A percentile compares a stretch with the other conserved stretches of the same genome.
phyloP scores from a whole-genome alignment of 2,329 filamentous ascomycete species.

The Phaeosphaeria sp. region DNA sequence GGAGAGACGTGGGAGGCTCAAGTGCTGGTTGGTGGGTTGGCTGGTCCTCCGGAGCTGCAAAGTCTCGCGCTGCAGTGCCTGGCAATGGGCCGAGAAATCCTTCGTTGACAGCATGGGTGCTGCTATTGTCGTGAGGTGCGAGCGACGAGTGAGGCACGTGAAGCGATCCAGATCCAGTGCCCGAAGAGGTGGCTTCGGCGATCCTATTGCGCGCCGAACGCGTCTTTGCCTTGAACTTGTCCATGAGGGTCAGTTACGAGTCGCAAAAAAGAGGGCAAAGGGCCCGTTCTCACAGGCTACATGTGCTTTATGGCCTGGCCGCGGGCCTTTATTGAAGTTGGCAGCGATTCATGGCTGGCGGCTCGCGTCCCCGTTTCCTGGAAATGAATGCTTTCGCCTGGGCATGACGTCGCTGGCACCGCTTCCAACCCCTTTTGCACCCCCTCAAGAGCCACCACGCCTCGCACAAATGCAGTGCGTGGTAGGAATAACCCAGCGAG shows the following conservation, averaged over 20 bases:
- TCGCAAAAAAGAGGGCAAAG: constrained; percentile 8
- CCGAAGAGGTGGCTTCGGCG: constrained; percentile 34
- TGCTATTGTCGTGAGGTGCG: constrained; percentile 40
- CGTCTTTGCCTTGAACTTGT: constrained; percentile 43
- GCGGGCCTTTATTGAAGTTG: constrained; percentile 15
- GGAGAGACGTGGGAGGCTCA: constrained; percentile 43
- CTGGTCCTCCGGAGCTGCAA: constrained; percentile 29
- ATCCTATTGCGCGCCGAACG: constrained; percentile 43
- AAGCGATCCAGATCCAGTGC: constrained; percentile 33
- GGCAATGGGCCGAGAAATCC: constrained; percentile 35
- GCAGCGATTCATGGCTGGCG: constrained; percentile 12
- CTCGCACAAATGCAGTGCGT: background rate
- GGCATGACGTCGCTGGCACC: constrained; percentile 27
- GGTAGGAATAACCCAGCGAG: background rate
- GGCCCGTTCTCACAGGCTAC: constrained; percentile 18
- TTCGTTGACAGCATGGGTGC: constrained; percentile 41
- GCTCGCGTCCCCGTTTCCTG: constrained; percentile 18
- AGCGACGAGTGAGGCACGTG: constrained; percentile 37
- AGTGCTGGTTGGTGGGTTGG: constrained; percentile 26
- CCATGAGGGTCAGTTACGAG: constrained; percentile 26
- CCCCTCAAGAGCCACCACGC: background rate
- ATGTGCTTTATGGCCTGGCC: constrained; percentile 29
- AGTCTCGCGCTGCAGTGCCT: constrained; percentile 43
- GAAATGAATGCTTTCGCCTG: constrained; percentile 18
- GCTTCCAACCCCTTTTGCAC: constrained; percentile 22